These are phyloP conservation scores for Toxicodendron radicans DNA, from an alignment of 345 rosid species.

Conservation along the genomic window DNA sequence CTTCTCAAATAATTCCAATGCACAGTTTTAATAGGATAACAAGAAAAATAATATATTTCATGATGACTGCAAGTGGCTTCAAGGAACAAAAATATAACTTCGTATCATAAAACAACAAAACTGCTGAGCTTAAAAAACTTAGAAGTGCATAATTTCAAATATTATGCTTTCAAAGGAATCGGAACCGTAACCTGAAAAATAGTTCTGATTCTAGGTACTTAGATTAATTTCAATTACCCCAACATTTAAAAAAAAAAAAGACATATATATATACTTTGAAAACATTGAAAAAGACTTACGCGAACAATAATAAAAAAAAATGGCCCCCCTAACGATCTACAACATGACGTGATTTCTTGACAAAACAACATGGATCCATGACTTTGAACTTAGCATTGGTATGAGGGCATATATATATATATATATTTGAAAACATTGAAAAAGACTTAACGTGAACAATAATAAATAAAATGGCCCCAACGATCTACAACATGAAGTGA, in stretches of 20 bases:
- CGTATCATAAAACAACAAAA: not conserved
- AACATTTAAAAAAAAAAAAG: too few relatives aligned
- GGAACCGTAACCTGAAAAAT: too few relatives aligned
- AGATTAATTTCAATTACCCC: too few relatives aligned
- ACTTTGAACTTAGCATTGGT: too few relatives aligned
- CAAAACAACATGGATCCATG: not conserved
- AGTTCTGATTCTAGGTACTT: too few relatives aligned
- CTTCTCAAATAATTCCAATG: not conserved
- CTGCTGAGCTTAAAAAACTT: not conserved
- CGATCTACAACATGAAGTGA: not conserved
- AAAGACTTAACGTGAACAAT: slow-evolving; percentile 1
- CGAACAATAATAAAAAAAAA: not conserved
- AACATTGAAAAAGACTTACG: slow-evolving; percentile 16
- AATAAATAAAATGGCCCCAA: not conserved
- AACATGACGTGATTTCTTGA: not conserved
- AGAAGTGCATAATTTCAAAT: not conserved
- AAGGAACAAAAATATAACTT: not conserved
- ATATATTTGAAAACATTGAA: slow-evolving; percentile 3
- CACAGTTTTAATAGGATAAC: not conserved
- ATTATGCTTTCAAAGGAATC: not conserved
- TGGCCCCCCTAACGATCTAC: not conserved
- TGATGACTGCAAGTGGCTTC: not conserved
- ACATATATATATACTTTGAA: too few relatives aligned
- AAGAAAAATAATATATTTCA: not conserved
- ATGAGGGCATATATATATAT: not conserved